Percentiles rank a stretch among this genome's conserved stretches.
Evolutionary conservation across 192 early-diverging fungal species (phyloP).

Genomic region (Mortierella alpina): DNA sequence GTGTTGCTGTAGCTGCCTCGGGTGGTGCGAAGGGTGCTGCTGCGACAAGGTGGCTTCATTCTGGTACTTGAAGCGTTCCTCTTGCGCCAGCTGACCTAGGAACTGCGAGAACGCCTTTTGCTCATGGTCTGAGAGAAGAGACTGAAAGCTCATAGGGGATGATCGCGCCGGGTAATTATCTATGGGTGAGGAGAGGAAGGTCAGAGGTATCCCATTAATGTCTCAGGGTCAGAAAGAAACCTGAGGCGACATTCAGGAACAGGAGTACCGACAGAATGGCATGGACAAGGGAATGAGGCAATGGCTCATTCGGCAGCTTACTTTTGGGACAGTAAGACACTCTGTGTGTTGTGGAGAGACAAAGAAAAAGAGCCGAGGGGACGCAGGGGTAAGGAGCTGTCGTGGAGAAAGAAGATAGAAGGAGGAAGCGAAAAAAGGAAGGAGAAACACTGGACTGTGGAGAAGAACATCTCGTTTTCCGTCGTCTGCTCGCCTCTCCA

Average conservation of each 20-base stretch:
- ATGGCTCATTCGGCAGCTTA: no score
- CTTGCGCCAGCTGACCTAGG: conserved; percentile 32
- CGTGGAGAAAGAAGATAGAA: not conserved
- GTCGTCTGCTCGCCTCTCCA: not conserved
- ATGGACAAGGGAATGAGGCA: conserved; percentile 2
- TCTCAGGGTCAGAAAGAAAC: not conserved
- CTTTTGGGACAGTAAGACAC: not conserved
- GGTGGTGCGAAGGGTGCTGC: conserved; percentile 14
- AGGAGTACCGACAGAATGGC: not conserved
- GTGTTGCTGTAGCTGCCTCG: not conserved
- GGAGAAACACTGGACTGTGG: not conserved
- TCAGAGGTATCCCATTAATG: not conserved
- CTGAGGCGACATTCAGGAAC: not conserved
- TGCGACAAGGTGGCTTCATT: not conserved
- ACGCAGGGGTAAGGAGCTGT: not conserved
- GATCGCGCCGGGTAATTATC: no score
- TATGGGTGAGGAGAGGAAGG: not conserved
- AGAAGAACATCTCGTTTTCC: not conserved
- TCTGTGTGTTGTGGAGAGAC: not conserved
- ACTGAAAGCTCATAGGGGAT: conserved; percentile 33
- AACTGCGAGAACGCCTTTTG: conserved; percentile 47
- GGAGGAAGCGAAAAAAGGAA: not conserved
- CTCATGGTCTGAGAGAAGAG: conserved; percentile 46
- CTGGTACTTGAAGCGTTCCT: conserved; percentile 19
- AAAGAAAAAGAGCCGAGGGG: conserved; percentile 3